Conservation (phyloP, 352 stramenopile genomes). For the Pythium myriotylum region DNA sequence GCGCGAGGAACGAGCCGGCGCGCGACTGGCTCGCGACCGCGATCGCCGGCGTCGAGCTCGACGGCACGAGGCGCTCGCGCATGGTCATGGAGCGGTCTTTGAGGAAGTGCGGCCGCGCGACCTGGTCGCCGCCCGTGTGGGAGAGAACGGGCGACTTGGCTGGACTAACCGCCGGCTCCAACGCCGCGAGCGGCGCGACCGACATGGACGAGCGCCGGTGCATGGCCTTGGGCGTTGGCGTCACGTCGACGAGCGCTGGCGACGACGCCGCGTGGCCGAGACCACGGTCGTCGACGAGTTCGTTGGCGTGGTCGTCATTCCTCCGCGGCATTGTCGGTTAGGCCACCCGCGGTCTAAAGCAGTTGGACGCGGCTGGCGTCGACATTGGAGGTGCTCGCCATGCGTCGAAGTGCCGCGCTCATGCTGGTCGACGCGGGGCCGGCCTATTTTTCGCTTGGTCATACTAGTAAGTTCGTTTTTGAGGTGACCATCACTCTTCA, state of each 20-base stretch:
- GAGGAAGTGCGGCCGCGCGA: slow-evolving; percentile 46
- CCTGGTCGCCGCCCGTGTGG: slow-evolving; percentile 42
- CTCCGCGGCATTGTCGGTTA: not conserved
- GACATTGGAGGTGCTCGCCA: too few species aligned
- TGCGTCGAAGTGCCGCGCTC: too few species aligned
- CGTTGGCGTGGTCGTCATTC: not conserved
- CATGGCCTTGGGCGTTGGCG: not conserved
- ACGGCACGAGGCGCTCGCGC: slow-evolving; percentile 28
- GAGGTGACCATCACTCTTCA: slow-evolving; percentile 22
- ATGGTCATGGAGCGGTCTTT: slow-evolving; percentile 59
- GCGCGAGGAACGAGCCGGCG: slow-evolving; percentile 56
- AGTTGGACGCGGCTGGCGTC: too few species aligned
- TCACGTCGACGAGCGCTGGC: not conserved
- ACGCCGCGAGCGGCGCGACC: not conserved
- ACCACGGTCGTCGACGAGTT: not conserved
- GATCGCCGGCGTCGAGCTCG: not conserved
- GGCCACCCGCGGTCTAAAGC: too few species aligned
- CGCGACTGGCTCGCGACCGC: slow-evolving; percentile 42
- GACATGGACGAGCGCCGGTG: slow-evolving; percentile 18
- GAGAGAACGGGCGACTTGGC: slow-evolving; percentile 4
- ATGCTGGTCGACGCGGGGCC: too few species aligned
- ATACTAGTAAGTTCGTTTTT: too few species aligned
- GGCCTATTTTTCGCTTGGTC: too few species aligned
- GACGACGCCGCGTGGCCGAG: too few species aligned
- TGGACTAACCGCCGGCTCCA: not conserved